phyloP scores from a whole-genome alignment of 306 rosid species.

The Mimosa pudica region DNA sequence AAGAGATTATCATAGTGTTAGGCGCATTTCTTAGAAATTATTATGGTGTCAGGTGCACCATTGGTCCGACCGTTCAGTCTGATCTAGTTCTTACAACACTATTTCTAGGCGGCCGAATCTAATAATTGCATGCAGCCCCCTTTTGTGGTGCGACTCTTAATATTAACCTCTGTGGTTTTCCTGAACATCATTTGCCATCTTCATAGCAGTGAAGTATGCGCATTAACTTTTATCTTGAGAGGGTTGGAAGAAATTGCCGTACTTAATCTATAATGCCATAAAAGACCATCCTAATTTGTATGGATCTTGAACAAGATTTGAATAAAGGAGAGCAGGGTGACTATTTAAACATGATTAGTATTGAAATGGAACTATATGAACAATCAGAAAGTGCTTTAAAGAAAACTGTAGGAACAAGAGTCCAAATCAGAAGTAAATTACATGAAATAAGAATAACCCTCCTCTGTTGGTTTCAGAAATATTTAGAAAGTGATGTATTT shows the following conservation, averaged over 20 bases:
- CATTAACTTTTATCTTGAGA: neutral
- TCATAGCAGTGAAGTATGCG: neutral
- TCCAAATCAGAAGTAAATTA: slow-evolving; percentile 27
- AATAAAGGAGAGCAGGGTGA: neutral
- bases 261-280: neutral
- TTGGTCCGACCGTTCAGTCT: too few species aligned
- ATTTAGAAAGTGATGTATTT: slow-evolving; percentile 14
- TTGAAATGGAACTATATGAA: neutral
- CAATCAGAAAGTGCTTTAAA: neutral
- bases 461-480: neutral
- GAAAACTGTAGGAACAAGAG: slow-evolving; percentile 12
- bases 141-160: too few species aligned
- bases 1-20: too few species aligned
- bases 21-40: too few species aligned
- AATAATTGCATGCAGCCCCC: too few species aligned
- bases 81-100: too few species aligned
- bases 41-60: too few species aligned
- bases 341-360: neutral
- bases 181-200: neutral
- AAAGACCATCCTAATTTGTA: too few species aligned
- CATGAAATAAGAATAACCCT: neutral
- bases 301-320: neutral
- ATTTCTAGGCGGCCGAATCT: too few species aligned
- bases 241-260: neutral
- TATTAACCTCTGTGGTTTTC: too few species aligned